Base-by-base conservation (phyloP, 2,329 filamentous ascomycete genomes). In the Aureobasidium subglaciale region DNA sequence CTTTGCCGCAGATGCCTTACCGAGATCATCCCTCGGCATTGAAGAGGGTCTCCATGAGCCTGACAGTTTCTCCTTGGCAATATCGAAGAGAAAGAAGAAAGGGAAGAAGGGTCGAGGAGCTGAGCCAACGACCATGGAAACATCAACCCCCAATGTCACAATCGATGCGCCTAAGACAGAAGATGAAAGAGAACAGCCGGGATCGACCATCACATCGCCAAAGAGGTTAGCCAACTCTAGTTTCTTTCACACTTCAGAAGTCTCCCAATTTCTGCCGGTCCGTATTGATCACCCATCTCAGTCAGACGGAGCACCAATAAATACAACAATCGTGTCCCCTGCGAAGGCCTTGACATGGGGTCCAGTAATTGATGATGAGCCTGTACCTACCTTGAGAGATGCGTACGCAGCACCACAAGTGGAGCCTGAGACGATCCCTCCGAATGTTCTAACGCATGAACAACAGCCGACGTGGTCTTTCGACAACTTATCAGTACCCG, bases 71-170 rank as follows among this genome's bases (percentile, higher is more conserved):
- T 62, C 64, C 53, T 59, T 70, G 62, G 61, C 68, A 56, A 66
- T 68, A 45, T 70, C 69, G 52, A 70, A 70, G 58, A 43, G 50
- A 24, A 68, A 70, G 37, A 76, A 74, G 62, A 77, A 75, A 63
- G 65, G 64, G 30, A 77, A 74, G 67, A 76, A 75, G 59, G 64
- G 66, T 8, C 77, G 76, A 65, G 74, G 76, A 63, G 66, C 63
- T 54, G 24, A 15, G 22, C 55, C 2, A 1, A 22, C 15, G 20
- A 29, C 18, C 11, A 9, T 20, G 18, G 43, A 24, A 2, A 4
- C 9, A 11, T 6, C 29, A 5, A 22, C 6, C 9, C 20, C 30
- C 1, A 16, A 16, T 15, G 20, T 24, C 3, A 16, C 13, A 15
- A 9, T 7, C 1, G 13, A 24, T 1, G 24, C 15, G 7, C 10